Evolutionary conservation across 2,329 filamentous ascomycete genomes (phyloP).

Genomic region (Epichloe baconii): DNA sequence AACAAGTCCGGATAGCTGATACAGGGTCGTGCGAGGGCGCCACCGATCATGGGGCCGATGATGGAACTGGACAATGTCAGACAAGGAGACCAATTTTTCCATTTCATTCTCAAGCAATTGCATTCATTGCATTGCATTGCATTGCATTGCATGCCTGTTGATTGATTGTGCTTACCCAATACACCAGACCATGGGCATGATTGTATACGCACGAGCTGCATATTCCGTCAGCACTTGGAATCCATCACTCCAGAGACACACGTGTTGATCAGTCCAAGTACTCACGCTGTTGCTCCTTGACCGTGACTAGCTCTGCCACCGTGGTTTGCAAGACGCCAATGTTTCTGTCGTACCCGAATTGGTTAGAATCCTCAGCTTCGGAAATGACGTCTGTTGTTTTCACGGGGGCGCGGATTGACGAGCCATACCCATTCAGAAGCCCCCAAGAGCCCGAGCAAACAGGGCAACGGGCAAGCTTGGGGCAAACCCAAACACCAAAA

Average conservation of each 20-base stretch:
- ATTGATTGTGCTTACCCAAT: constrained; percentile 49
- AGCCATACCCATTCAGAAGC: constrained; percentile 71
- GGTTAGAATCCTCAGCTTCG: background rate
- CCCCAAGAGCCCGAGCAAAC: constrained; percentile 76
- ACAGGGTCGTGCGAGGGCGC: constrained; percentile 76
- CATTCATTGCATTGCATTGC: no score
- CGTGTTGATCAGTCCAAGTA: constrained; percentile 6
- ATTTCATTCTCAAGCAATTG: no score
- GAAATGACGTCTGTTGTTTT: background rate
- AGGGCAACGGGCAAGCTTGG: constrained; percentile 71
- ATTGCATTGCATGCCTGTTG: background rate
- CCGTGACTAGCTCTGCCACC: constrained; percentile 83
- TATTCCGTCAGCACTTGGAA: background rate
- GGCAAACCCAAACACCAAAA: constrained; percentile 84
- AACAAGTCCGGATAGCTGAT: constrained; percentile 69
- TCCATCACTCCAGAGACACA: background rate
- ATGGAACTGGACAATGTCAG: constrained; percentile 51
- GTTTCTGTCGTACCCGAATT: constrained; percentile 42
- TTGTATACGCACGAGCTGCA: constrained; percentile 77
- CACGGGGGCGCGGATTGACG: background rate
- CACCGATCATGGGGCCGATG: constrained; percentile 81
- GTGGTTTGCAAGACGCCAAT: constrained; percentile 93
- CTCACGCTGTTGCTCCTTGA: constrained; percentile 84
- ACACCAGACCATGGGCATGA: constrained; percentile 98
- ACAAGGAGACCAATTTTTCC: background rate